A percentile compares a stretch with the other conserved stretches of the same genome.
These are phyloP conservation scores for Rhodocollybia butyracea DNA, from an alignment of 768 basidiomycete genomes.

Conservation along the genomic window DNA sequence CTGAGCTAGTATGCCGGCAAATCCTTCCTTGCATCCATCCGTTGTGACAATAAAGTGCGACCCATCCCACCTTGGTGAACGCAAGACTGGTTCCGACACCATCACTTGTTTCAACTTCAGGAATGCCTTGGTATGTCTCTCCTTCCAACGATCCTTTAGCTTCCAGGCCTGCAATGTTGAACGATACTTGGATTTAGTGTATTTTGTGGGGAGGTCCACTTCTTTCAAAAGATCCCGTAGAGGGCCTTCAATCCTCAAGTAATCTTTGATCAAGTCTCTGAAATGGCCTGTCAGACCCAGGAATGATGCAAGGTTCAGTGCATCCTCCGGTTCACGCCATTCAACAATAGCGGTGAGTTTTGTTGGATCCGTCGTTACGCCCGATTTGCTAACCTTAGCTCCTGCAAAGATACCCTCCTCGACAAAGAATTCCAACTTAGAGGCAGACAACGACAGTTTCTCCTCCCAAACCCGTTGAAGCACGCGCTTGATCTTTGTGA, in stretches of 20 bases:
- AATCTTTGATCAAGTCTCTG: constrained; percentile 6
- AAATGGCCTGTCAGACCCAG: constrained; percentile 11
- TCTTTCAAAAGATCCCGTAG: constrained; percentile 15
- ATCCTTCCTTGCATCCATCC: too few relatives aligned
- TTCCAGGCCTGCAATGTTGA: too few relatives aligned
- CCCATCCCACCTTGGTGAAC: constrained; percentile 27
- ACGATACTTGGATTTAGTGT: neutral
- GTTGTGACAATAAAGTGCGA: constrained; percentile 30
- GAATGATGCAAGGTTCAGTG: constrained; percentile 13
- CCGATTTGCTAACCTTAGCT: neutral
- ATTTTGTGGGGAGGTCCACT: neutral
- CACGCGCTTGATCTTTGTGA: constrained; percentile 8
- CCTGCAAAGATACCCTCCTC: constrained; percentile 5
- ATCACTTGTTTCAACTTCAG: constrained; percentile 26
- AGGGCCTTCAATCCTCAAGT: constrained; percentile 10
- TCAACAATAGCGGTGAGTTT: constrained; percentile 4
- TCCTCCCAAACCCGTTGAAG: neutral
- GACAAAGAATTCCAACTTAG: constrained; percentile 11
- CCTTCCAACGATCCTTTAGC: constrained; percentile 18
- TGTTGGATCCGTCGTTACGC: too few relatives aligned
- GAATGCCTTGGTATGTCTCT: neutral
- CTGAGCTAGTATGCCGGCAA: constrained; percentile 29
- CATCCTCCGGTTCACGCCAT: constrained; percentile 7
- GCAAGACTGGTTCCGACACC: constrained; percentile 28
- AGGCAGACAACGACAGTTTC: constrained; percentile 31